A percentile compares a stretch with the other conserved stretches of the same genome.
phyloP scores from a whole-genome alignment of 805 yeast genomes.

The Geotrichum ghanense region DNA sequence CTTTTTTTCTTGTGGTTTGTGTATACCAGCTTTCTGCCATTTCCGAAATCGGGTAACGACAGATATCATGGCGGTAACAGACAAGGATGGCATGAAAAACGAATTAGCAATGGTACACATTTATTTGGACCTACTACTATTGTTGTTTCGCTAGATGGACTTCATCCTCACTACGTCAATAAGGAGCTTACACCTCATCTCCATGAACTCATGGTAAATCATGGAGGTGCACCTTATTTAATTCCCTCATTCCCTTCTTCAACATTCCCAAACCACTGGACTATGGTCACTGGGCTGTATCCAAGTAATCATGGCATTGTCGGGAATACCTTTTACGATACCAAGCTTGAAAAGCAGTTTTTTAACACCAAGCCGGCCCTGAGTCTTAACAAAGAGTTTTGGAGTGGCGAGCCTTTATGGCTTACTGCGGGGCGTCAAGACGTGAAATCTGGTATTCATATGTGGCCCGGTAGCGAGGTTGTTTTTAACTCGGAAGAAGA shows the following conservation, averaged over 20 bases:
- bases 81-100: neutral
- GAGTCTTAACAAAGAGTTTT: conserved; percentile 48
- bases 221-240: conserved; percentile 71
- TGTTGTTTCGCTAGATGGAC: conserved; percentile 73
- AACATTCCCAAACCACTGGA: conserved; percentile 89
- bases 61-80: neutral
- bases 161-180: conserved; percentile 80
- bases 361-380: conserved; percentile 44
- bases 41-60: neutral
- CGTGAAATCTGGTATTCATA: conserved; percentile 64
- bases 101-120: conserved; percentile 48
- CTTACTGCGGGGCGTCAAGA: conserved; percentile 55
- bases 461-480: conserved; percentile 95
- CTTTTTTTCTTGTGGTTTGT: neutral
- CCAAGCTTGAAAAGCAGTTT: conserved; percentile 42
- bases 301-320: conserved; percentile 84
- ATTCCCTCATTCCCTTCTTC: conserved; percentile 79
- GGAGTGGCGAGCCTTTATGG: conserved; percentile 95
- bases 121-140: conserved; percentile 70
- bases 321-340: conserved; percentile 70
- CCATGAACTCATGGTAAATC: conserved; percentile 41
- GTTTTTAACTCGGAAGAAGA: conserved; percentile 32
- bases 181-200: conserved; percentile 57
- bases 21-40: neutral
- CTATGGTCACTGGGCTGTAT: conserved; percentile 72